Evolutionary conservation across 2,329 filamentous ascomycete genomes (phyloP).

Genomic region (Lecanoromycetidae sp.): DNA sequence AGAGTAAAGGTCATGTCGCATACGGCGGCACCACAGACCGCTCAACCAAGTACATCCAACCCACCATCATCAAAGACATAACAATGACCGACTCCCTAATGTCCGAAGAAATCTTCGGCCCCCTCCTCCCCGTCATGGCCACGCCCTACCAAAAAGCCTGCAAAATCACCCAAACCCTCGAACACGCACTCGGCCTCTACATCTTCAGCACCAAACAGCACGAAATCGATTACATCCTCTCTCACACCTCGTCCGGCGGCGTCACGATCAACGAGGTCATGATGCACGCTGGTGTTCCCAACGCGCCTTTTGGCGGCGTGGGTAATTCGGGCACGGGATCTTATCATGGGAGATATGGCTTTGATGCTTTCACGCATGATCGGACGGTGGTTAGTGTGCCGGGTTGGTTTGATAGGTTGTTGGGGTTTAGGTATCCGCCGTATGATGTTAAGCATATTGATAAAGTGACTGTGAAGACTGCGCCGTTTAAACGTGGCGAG

Average conservation of each 20-base stretch:
- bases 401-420: constrained; percentile 19
- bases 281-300: constrained; percentile 33
- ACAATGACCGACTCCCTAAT: constrained; percentile 28
- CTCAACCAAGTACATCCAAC: neutral
- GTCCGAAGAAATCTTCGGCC: constrained; percentile 36
- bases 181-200: constrained; percentile 32
- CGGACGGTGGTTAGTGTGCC: constrained; percentile 21
- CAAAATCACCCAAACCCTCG: constrained; percentile 23
- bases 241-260: constrained; percentile 36
- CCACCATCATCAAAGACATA: neutral
- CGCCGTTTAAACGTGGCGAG: constrained; percentile 15
- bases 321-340: constrained; percentile 38
- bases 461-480: constrained; percentile 7
- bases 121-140: constrained; percentile 31
- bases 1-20: constrained; percentile 28
- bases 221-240: constrained; percentile 29
- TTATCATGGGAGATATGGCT: constrained; percentile 40
- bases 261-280: constrained; percentile 41
- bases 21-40: constrained; percentile 27
- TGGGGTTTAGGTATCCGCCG: constrained; percentile 19
- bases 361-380: constrained; percentile 30
- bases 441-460: constrained; percentile 10
- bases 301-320: constrained; percentile 39
- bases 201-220: constrained; percentile 28
- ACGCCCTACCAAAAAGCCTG: constrained; percentile 19